A percentile compares a stretch with the other conserved stretches of the same genome.
Evolutionary conservation across 257 asterid species (phyloP).

Genomic region (Salvia splendens): DNA sequence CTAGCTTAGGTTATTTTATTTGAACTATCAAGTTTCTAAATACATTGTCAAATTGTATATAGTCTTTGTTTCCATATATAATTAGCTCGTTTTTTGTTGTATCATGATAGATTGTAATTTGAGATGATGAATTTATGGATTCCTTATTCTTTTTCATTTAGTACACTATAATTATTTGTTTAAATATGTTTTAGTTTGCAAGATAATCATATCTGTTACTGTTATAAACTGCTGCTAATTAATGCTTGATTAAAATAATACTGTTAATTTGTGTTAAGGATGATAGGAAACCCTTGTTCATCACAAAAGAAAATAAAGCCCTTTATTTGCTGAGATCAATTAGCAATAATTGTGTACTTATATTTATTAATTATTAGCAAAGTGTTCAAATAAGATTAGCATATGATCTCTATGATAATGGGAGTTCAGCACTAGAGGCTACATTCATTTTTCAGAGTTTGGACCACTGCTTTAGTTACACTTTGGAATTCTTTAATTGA

Average conservation of each 20-base stretch:
- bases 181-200: constrained; percentile 28
- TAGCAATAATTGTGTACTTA: not conserved
- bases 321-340: constrained; percentile 2
- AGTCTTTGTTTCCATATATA: not conserved
- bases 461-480: constrained; percentile 35
- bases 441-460: constrained; percentile 18
- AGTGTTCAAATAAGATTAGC: constrained; percentile 20
- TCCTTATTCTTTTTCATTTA: not conserved
- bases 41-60: not conserved
- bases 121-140: not conserved
- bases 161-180: not conserved
- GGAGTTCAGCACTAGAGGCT: constrained; percentile 8
- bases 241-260: not conserved
- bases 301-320: too few relatives aligned
- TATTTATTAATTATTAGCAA: not conserved
- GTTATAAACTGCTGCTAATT: constrained; percentile 14
- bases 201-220: constrained; percentile 9
- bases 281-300: constrained; percentile 5
- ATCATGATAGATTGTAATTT: constrained; percentile 6
- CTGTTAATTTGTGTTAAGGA: not conserved
- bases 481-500: constrained; percentile 20
- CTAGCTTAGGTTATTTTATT: not conserved
- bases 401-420: constrained; percentile 26
- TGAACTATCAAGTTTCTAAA: not conserved
- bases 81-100: not conserved